Percentiles rank a stretch among this genome's conserved stretches.
phyloP scores from a whole-genome alignment of 2,329 filamentous ascomycete species.

The Ophiostoma sp. region DNA sequence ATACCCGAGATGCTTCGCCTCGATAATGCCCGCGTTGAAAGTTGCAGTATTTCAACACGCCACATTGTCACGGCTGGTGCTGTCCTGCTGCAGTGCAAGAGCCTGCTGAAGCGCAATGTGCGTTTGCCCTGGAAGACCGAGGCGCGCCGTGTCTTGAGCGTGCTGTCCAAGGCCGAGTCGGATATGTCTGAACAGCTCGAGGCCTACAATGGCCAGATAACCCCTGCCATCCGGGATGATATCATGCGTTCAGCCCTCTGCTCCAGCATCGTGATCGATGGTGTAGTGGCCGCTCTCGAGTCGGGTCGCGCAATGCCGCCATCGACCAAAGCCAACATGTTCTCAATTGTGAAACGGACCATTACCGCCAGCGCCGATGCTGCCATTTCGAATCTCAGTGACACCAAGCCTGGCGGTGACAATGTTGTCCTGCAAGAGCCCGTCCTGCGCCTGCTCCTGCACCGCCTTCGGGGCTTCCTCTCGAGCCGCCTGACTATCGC shows the following conservation, averaged over 20 bases:
- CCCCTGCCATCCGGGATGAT: background rate
- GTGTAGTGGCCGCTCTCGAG: slow-evolving; percentile 58
- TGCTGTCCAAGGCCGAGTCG: slow-evolving; percentile 51
- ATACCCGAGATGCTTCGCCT: slow-evolving; percentile 70
- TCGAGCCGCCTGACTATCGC: slow-evolving; percentile 58
- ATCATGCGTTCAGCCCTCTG: background rate
- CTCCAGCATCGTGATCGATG: slow-evolving; percentile 47
- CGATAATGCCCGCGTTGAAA: slow-evolving; percentile 58
- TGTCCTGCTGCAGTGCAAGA: slow-evolving; percentile 74
- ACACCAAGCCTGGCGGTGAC: slow-evolving; percentile 28
- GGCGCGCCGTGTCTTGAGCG: slow-evolving; percentile 62
- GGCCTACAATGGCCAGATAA: background rate
- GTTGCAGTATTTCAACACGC: slow-evolving; percentile 52
- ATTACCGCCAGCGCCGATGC: slow-evolving; percentile 47
- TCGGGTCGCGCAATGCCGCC: slow-evolving; percentile 58
- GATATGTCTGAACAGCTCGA: slow-evolving; percentile 29
- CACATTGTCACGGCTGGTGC: slow-evolving; percentile 68
- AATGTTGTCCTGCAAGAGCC: slow-evolving; percentile 47
- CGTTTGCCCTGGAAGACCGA: slow-evolving; percentile 72
- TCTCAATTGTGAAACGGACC: slow-evolving; percentile 54
- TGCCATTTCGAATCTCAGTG: slow-evolving; percentile 27
- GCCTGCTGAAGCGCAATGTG: slow-evolving; percentile 74
- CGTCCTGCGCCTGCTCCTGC: slow-evolving; percentile 61
- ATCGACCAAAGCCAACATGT: slow-evolving; percentile 56
- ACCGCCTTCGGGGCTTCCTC: slow-evolving; percentile 62